Evolutionary conservation across 2,329 filamentous ascomycete species (phyloP).

Genomic region (Alternaria ethzedia): DNA sequence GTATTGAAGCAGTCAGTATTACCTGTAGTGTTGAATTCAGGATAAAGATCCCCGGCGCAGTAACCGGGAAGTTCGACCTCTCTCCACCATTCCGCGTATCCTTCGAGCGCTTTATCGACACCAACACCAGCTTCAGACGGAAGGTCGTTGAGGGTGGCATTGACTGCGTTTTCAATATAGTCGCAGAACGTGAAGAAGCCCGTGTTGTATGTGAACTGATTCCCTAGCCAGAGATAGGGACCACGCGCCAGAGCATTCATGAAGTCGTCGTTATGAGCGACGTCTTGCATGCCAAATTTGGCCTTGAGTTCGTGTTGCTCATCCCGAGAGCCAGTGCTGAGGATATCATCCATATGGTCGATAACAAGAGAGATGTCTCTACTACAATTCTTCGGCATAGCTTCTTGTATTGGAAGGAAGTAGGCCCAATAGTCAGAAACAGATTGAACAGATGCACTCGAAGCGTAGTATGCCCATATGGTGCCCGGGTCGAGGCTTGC

Average conservation of each 20-base stretch:
- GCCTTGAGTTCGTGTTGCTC: background rate
- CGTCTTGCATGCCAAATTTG: background rate
- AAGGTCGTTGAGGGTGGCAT: background rate
- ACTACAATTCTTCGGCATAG: background rate
- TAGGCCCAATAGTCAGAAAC: background rate
- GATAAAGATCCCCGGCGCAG: background rate
- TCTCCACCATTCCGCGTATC: background rate
- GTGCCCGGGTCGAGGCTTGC: background rate
- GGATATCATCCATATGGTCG: background rate
- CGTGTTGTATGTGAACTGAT: background rate
- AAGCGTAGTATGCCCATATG: background rate
- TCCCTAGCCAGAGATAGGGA: background rate
- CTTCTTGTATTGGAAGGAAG: background rate
- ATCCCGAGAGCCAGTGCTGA: background rate
- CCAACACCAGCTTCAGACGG: background rate
- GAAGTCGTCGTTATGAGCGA: background rate
- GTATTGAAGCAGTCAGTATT: background rate
- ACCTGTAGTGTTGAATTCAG: background rate
- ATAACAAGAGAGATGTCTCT: background rate
- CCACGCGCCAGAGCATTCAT: background rate
- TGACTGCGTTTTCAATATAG: background rate
- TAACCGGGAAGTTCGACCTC: background rate
- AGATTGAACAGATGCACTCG: background rate
- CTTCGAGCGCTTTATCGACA: background rate
- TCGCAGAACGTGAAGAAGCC: background rate